Evolutionary conservation across 495 filamentous ascomycete species (phyloP), one percentile per base, ranked within the genome.

Genomic region (Schizothecium vesticola): DNA sequence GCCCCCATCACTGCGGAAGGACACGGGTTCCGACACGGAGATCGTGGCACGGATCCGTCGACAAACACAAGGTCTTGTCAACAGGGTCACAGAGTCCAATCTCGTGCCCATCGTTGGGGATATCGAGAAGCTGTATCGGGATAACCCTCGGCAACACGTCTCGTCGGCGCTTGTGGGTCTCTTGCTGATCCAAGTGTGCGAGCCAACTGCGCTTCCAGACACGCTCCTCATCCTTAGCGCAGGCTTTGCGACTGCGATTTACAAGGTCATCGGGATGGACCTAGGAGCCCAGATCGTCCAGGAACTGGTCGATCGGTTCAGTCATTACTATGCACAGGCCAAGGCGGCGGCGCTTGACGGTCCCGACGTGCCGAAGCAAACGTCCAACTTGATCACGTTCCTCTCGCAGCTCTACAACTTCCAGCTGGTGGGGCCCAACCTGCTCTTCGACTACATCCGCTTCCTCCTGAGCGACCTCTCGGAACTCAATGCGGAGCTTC

Each of bases 321-420:
- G 84, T 65, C 76, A 78, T 19, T 75, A 85, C 70, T 87, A 88
- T 71, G 69, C 70, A 1, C 72, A 75, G 22, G 78, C 84, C 25
- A 73, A 74, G 66, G 59, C 82, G 78, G 72, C 80, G 75, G 61
- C 82, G 70, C 26, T 82, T 77, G 69, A 82, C 76, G 74, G 86
- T 79, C 67, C 78, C 66, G 74, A 82, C 43, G 74, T 75, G 59
- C 67, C 77, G 22, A 97, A 96, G 75, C 86, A 92, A 69, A 78
- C 82, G 12, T 85, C 87, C 56, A 97, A 99, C 78, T 77, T 98
- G 56, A 87, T 97, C 25, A 90, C 90, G 22, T 85, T 98, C 51
- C 79, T 97, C n/a, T 87, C 92, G 0, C 87, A 94, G 70, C 82
- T 98, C 6, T 98, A 98, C 79, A 94, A 89, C 69, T 95, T 99